Conservation (phyloP, 306 rosid genomes). For the Amphicarpaea edgeworthii region DNA sequence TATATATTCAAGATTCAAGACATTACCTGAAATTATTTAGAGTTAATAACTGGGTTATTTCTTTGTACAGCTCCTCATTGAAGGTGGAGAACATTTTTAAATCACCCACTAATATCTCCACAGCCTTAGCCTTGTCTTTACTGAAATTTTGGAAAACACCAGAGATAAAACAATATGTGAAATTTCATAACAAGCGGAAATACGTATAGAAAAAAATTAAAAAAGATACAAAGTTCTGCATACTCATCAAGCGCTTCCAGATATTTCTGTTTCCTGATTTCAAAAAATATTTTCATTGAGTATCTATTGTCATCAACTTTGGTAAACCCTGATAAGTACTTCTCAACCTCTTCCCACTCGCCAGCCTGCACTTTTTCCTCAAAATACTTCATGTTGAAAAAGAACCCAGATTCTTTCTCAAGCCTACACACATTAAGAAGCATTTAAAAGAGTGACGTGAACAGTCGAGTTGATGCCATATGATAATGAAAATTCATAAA, state of each 20-base stretch:
- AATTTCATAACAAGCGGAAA: slow-evolving; percentile 20
- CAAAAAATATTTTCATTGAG: slow-evolving; percentile 90
- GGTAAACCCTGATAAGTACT: slow-evolving; percentile 82
- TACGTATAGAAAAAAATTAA: background rate
- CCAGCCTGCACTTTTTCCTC: slow-evolving; percentile 93
- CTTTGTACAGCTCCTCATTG: slow-evolving; percentile 84
- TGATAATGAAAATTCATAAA: background rate
- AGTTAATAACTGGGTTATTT: slow-evolving; percentile 84
- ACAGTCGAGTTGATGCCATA: slow-evolving; percentile 17
- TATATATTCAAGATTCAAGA: slow-evolving; percentile 41
- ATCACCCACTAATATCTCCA: slow-evolving; percentile 80
- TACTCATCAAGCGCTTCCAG: slow-evolving; percentile 95
- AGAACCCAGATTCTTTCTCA: slow-evolving; percentile 90
- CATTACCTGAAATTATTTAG: slow-evolving; percentile 84
- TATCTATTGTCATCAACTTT: slow-evolving; percentile 91
- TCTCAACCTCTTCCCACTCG: slow-evolving; percentile 94
- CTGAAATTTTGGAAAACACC: slow-evolving; percentile 48
- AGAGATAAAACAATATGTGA: slow-evolving; percentile 31
- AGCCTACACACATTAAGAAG: slow-evolving; percentile 58
- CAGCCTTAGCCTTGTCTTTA: slow-evolving; percentile 79
- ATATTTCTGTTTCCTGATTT: slow-evolving; percentile 90
- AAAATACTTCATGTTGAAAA: slow-evolving; percentile 88
- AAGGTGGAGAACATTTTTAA: slow-evolving; percentile 79
- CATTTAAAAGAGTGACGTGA: slow-evolving; percentile 24
- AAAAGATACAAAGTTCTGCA: slow-evolving; percentile 23